A percentile compares a stretch with the other conserved stretches of the same genome.
phyloP scores from a whole-genome alignment of 106 monocot species.

The Triglochin maritima region DNA sequence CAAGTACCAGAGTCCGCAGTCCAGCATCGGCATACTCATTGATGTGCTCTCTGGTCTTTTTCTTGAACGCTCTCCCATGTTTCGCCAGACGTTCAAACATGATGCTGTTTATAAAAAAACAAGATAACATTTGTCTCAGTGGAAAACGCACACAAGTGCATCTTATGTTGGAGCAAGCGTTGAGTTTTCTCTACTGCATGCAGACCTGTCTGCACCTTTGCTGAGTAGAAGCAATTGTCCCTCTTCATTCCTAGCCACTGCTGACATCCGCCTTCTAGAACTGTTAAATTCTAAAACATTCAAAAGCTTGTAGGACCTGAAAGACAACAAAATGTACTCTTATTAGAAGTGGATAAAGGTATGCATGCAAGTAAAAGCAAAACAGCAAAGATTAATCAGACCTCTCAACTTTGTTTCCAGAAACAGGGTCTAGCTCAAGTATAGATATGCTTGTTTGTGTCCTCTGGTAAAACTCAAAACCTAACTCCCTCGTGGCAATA shows the following conservation, averaged over 20 bases:
- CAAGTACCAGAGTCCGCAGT: conserved; percentile 87
- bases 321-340: conserved; percentile 1
- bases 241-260: conserved; percentile 59
- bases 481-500: conserved; percentile 81
- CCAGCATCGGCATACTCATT: conserved; percentile 89
- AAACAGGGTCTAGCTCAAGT: conserved; percentile 50
- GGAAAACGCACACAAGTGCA: neutral
- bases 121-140: neutral
- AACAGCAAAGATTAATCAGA: conserved; percentile 4
- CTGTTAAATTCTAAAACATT: conserved; percentile 90
- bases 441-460: conserved; percentile 57
- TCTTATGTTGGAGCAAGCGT: too few species aligned
- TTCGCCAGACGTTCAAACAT: conserved; percentile 81
- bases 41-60: conserved; percentile 62
- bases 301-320: conserved; percentile 67
- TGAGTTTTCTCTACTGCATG: neutral
- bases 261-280: conserved; percentile 85
- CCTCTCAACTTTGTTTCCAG: conserved; percentile 39
- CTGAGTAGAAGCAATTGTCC: conserved; percentile 62
- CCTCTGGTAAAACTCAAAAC: conserved; percentile 81
- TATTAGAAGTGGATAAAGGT: neutral
- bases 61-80: conserved; percentile 49
- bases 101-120: conserved; percentile 32
- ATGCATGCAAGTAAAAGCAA: neutral
- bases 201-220: conserved; percentile 94